Conservation (phyloP, 2,329 filamentous ascomycete genomes). For the Chaetomium olivaceum region DNA sequence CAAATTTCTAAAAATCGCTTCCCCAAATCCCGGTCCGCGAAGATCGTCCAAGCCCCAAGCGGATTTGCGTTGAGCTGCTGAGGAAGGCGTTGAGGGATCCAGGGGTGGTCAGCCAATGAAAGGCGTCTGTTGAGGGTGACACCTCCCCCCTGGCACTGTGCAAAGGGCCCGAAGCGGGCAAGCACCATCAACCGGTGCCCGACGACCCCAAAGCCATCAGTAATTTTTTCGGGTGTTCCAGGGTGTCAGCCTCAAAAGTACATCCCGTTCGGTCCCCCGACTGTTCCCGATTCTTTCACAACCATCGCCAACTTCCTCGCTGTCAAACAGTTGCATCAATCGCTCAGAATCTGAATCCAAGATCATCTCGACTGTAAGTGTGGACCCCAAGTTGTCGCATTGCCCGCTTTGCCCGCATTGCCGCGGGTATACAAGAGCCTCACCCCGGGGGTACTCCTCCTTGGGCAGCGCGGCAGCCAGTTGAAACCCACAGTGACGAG, state of each 20-base stretch:
- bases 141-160: conserved; percentile 10
- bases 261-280: conserved; percentile 7
- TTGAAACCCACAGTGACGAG: conserved; percentile 22
- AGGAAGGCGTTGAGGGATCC: conserved; percentile 28
- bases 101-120: conserved; percentile 24
- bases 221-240: conserved; percentile 20
- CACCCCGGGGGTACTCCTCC: conserved; percentile 11
- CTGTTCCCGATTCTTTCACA: conserved; percentile 5
- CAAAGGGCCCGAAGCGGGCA: conserved; percentile 13
- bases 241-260: conserved; percentile 9
- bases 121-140: conserved; percentile 26
- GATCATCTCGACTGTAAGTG: conserved; percentile 25
- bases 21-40: conserved; percentile 28
- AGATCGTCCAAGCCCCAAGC: conserved; percentile 19
- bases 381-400: conserved; percentile 25
- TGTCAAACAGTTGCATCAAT: conserved; percentile 8
- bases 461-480: conserved; percentile 9
- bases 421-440: conserved; percentile 26
- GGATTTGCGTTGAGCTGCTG: conserved; percentile 32
- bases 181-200: conserved; percentile 4
- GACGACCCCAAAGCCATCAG: conserved; percentile 12
- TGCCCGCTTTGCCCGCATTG: conserved; percentile 17
- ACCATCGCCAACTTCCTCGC: conserved; percentile 14
- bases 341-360: conserved; percentile 11
- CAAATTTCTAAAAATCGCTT: conserved; percentile 8